A percentile compares a stretch with the other conserved stretches of the same genome.
Evolutionary conservation across 306 rosid genomes (phyloP).

Genomic region (Prunus fruticosa): DNA sequence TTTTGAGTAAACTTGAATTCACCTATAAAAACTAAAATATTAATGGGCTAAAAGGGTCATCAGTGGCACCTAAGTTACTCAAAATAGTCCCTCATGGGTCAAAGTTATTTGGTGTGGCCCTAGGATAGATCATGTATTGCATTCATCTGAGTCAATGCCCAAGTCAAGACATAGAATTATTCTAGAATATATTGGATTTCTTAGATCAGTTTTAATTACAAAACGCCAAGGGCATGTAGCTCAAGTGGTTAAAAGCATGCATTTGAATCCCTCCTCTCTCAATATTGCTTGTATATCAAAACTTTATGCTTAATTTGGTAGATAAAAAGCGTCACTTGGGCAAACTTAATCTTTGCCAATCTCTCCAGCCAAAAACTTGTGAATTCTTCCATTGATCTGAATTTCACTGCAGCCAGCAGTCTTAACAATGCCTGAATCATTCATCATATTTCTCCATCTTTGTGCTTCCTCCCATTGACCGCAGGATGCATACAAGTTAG

Average conservation of each 20-base stretch:
- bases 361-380: slow-evolving; percentile 34
- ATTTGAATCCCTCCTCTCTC: no score
- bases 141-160: background rate
- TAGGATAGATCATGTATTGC: background rate
- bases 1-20: background rate
- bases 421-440: slow-evolving; percentile 29
- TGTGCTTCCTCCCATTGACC: slow-evolving; percentile 30
- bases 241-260: no score
- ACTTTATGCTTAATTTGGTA: no score
- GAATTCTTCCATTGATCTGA: slow-evolving; percentile 22
- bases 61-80: background rate
- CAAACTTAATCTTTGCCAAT: background rate
- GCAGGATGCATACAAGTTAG: slow-evolving; percentile 30
- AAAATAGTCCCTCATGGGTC: background rate
- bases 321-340: background rate
- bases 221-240: accelerated
- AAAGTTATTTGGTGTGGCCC: background rate
- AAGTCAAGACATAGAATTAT: background rate
- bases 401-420: slow-evolving; percentile 28
- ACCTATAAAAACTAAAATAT: background rate
- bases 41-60: background rate
- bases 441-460: slow-evolving; percentile 37
- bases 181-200: background rate
- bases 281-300: no score
- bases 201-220: background rate